phyloP scores from a whole-genome alignment of 805 yeast genomes.

The Ogataea degrootiae region DNA sequence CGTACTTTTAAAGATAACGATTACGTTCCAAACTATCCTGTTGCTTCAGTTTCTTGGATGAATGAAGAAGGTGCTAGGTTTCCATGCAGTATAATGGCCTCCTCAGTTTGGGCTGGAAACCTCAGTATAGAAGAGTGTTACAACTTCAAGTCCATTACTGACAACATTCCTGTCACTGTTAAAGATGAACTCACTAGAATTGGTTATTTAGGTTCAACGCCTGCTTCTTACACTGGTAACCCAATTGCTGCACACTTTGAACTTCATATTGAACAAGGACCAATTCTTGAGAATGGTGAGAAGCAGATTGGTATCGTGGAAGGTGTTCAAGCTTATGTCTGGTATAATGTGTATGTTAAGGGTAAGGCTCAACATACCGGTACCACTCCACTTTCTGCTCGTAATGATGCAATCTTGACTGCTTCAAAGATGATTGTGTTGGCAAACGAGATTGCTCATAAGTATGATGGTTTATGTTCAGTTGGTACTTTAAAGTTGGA shows the following conservation, averaged over 20 bases:
- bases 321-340: conserved; percentile 62
- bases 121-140: conserved; percentile 45
- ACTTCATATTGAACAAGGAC: conserved; percentile 75
- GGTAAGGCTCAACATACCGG: conserved; percentile 75
- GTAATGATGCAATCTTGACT: conserved; percentile 59
- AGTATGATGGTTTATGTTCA: conserved; percentile 49
- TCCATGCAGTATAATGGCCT: conserved; percentile 63
- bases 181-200: conserved; percentile 52
- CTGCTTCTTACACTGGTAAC: conserved; percentile 43
- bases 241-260: conserved; percentile 70
- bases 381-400: conserved; percentile 58
- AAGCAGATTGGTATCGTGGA: conserved; percentile 60
- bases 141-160: conserved; percentile 48
- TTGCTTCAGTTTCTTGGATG: conserved; percentile 65
- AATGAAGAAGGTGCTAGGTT: conserved; percentile 79
- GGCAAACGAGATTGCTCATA: conserved; percentile 51
- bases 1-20: conserved; percentile 59
- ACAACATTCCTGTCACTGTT: conserved; percentile 44
- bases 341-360: conserved; percentile 52
- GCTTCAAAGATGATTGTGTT: conserved; percentile 52
- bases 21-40: conserved; percentile 58
- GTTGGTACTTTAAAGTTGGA: conserved; percentile 53
- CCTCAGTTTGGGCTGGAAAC: conserved; percentile 62
- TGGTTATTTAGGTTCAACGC: conserved; percentile 53
- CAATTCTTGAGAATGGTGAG: conserved; percentile 52